Conservation (phyloP, 257 asterid genomes). For the Ilex aquifolium region DNA sequence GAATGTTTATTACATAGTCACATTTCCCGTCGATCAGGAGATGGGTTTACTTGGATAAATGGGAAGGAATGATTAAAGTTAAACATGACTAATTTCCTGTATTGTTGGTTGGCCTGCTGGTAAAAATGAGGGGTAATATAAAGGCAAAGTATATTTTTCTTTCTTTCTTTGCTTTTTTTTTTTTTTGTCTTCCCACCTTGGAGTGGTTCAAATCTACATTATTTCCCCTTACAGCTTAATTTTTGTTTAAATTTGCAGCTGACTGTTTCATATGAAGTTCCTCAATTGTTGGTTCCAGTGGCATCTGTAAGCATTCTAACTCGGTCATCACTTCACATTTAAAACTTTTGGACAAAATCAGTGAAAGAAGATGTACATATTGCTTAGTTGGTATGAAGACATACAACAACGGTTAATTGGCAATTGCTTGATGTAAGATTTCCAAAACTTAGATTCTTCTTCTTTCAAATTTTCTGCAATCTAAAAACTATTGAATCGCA, state of each 20-base stretch:
- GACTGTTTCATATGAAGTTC: conserved; percentile 92
- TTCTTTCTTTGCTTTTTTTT: not conserved
- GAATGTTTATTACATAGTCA: not conserved
- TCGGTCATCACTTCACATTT: not conserved
- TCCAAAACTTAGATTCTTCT: not conserved
- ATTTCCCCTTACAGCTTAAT: not conserved
- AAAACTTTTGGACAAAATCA: not conserved
- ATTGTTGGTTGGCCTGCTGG: not conserved
- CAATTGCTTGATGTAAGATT: not conserved
- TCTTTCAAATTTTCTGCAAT: too few species aligned
- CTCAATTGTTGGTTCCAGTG: conserved; percentile 79
- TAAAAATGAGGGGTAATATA: not conserved
- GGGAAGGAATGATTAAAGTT: not conserved
- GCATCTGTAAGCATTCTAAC: conserved; percentile 62
- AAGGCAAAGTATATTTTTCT: too few species aligned
- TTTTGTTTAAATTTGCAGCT: conserved; percentile 50
- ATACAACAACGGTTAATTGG: not conserved
- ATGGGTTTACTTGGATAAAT: not conserved
- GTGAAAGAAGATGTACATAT: not conserved
- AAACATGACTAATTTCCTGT: too few species aligned
- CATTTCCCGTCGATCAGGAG: not conserved
- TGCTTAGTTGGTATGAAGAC: not conserved
- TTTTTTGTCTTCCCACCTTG: too few species aligned
- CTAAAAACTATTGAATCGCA: too few species aligned
- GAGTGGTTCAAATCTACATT: not conserved